These are phyloP conservation scores for Thalassiosira ordinaria DNA, from an alignment of 352 stramenopile species.

Conservation along the genomic window DNA sequence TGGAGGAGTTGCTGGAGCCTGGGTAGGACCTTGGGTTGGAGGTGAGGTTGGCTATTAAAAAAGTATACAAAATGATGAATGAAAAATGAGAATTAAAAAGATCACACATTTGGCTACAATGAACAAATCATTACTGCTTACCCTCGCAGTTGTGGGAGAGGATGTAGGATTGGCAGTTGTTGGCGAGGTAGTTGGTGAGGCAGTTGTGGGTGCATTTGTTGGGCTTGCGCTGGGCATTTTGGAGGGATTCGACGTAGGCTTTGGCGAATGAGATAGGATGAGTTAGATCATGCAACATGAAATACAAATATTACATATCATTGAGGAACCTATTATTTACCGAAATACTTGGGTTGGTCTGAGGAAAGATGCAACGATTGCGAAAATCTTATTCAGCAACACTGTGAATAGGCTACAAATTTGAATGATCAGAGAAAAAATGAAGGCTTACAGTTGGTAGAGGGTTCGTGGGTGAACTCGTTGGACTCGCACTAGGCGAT, in stretches of 20 bases:
- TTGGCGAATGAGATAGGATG: not conserved
- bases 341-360: not conserved
- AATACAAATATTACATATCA: not conserved
- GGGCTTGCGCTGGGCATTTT: constrained; percentile 1
- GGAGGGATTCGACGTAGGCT: constrained; percentile 5
- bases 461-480: not conserved
- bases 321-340: not conserved
- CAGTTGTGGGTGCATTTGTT: not conserved
- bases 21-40: not conserved
- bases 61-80: not conserved
- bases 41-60: not conserved
- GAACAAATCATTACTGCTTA: not conserved
- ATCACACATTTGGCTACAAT: no score
- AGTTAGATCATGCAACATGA: not conserved
- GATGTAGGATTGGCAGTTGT: constrained; percentile 1
- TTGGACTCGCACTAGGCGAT: not conserved
- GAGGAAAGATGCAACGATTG: not conserved
- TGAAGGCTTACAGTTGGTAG: not conserved
- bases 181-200: no score
- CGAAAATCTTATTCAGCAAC: not conserved
- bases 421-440: not conserved
- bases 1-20: not conserved
- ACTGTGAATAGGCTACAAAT: not conserved
- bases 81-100: not conserved
- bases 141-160: not conserved